Conservation (phyloP, 2,329 filamentous ascomycete genomes). For the Fusarium buharicum region DNA sequence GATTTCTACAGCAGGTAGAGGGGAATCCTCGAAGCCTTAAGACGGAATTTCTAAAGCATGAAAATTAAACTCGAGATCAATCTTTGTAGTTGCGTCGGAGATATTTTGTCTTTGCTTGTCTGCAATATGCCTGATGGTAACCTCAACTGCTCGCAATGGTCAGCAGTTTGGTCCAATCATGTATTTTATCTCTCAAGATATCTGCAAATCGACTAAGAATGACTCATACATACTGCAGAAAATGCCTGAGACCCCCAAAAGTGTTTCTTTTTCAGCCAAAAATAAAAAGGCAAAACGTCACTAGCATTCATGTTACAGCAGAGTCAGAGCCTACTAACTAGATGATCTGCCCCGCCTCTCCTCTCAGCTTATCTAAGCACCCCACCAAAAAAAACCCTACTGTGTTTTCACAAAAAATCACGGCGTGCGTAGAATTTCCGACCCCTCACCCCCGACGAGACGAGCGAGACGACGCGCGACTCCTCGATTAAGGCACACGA, state of each 20-base stretch:
- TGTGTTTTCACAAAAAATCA: conserved; percentile 47
- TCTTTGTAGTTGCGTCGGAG: conserved; percentile 20
- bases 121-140: conserved; percentile 40
- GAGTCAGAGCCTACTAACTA: too few relatives aligned
- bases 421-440: conserved; percentile 50
- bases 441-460: conserved; percentile 48
- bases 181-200: conserved; percentile 15
- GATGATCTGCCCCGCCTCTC: conserved; percentile 42
- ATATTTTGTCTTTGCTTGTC: conserved; percentile 26
- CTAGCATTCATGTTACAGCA: conserved; percentile 27
- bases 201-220: conserved; percentile 41
- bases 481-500: conserved; percentile 50
- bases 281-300: neutral
- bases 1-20: conserved; percentile 4
- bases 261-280: conserved; percentile 10
- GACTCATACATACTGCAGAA: conserved; percentile 41
- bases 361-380: conserved; percentile 15
- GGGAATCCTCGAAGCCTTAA: conserved; percentile 13
- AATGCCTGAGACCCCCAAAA: conserved; percentile 16
- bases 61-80: conserved; percentile 6
- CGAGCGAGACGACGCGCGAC: conserved; percentile 44
- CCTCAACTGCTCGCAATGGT: conserved; percentile 24
- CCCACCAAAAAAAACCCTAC: conserved; percentile 53
- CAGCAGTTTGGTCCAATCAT: conserved; percentile 30
- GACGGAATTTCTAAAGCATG: neutral